Conservation (phyloP, 768 basidiomycete species). For the Punctularia strigosozonata region DNA sequence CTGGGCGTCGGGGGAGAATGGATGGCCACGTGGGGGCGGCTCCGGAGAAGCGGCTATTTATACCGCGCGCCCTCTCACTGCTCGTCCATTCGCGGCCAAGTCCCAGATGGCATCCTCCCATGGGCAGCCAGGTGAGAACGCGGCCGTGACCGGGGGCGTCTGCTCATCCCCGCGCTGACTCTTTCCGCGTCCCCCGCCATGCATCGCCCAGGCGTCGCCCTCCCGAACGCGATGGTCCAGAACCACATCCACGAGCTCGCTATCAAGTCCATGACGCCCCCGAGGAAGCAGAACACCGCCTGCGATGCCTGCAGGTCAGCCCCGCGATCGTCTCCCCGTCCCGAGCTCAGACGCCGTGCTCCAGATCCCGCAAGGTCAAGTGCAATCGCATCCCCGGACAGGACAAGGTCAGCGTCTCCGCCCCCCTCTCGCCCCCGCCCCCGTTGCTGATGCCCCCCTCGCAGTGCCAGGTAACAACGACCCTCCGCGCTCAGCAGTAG, state of each 20-base stretch:
- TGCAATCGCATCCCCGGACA: constrained; percentile 75
- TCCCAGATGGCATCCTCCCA: too few species aligned
- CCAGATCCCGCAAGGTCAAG: constrained; percentile 79
- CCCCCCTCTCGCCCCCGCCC: too few species aligned
- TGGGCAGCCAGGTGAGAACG: too few species aligned
- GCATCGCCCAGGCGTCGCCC: constrained; percentile 35
- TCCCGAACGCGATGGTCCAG: constrained; percentile 59
- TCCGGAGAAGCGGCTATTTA: too few species aligned
- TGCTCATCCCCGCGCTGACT: too few species aligned
- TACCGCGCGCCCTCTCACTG: too few species aligned
- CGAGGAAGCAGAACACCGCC: constrained; percentile 85
- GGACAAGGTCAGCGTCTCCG: constrained; percentile 56
- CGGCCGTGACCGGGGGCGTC: too few species aligned
- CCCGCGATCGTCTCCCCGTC: constrained; percentile 5
- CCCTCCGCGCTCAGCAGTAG: constrained; percentile 1
- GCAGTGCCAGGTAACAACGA: constrained; percentile 12
- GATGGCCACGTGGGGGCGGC: too few species aligned
- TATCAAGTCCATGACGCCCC: constrained; percentile 71
- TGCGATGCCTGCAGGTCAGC: constrained; percentile 83
- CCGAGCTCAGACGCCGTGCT: constrained; percentile 4
- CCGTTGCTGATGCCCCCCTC: constrained; percentile 11
- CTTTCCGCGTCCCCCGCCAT: too few species aligned
- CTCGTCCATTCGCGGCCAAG: too few species aligned
- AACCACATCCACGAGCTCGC: constrained; percentile 76
- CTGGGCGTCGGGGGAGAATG: constrained; percentile 3